phyloP scores from a whole-genome alignment of 163 green algal genomes.

The Chlamydomonas reinhardtii region DNA sequence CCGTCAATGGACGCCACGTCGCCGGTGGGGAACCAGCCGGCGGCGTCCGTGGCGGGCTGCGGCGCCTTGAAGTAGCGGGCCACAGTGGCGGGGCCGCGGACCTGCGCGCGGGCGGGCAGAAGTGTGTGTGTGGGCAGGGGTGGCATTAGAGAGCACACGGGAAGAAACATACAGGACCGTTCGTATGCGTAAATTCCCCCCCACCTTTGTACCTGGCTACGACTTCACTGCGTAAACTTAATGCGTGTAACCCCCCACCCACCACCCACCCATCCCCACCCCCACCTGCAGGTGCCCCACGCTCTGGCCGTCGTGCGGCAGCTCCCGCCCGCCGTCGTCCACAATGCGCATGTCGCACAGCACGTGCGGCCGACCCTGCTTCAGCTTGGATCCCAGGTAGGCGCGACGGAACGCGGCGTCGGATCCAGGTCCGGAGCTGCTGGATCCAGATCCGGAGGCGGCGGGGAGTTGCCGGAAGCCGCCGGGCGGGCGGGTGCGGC shows the following conservation, averaged over 20 bases:
- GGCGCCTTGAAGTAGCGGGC: conserved; percentile 72
- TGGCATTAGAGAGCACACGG: background rate
- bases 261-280: too few relatives aligned
- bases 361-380: conserved; percentile 75
- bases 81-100: conserved; percentile 74
- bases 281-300: conserved; percentile 81
- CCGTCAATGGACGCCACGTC: conserved; percentile 81
- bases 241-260: too few relatives aligned
- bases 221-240: too few relatives aligned
- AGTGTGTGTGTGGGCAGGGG: background rate
- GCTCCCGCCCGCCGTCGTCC: conserved; percentile 69
- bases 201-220: too few relatives aligned
- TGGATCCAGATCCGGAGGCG: background rate
- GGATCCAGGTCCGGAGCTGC: background rate
- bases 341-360: conserved; percentile 86
- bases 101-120: conserved; percentile 31
- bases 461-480: background rate
- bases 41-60: conserved; percentile 53
- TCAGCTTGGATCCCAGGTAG: conserved; percentile 55
- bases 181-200: too few relatives aligned
- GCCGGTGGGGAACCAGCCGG: conserved; percentile 83
- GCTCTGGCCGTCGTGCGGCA: conserved; percentile 80
- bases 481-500: conserved; percentile 8
- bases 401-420: background rate
- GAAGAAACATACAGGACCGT: too few relatives aligned